Evolutionary conservation across 2,329 filamentous ascomycete species (phyloP).

Genomic region (Fusarium sp.): DNA sequence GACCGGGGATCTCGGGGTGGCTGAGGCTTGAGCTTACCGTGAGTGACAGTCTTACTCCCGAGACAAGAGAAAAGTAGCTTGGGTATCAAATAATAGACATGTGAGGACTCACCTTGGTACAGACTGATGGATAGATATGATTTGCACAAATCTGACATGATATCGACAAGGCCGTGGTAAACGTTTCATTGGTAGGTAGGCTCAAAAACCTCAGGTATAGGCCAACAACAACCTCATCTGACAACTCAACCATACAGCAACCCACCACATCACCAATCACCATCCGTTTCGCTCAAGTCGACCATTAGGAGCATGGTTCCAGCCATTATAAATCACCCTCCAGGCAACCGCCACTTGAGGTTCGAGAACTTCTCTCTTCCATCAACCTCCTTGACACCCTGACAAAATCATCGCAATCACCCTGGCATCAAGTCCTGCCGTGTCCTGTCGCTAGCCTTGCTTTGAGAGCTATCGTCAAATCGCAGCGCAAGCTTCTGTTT

Average conservation of each 20-base stretch:
- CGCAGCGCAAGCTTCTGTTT: constrained; percentile 11
- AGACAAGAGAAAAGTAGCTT: neutral
- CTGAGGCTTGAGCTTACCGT: neutral
- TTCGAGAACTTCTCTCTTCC: constrained; percentile 16
- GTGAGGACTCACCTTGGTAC: neutral
- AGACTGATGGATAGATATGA: neutral
- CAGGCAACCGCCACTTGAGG: constrained; percentile 4
- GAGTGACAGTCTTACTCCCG: neutral
- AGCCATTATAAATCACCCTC: neutral
- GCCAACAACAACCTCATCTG: constrained; percentile 9
- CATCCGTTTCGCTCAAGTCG: neutral
- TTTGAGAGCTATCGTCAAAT: constrained; percentile 18
- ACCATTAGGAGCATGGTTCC: neutral
- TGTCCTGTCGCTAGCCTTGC: constrained; percentile 29
- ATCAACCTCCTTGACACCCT: constrained; percentile 19
- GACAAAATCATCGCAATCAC: constrained; percentile 20
- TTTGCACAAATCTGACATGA: neutral
- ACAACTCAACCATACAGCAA: constrained; percentile 6
- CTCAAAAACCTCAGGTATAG: constrained; percentile 11
- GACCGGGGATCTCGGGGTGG: neutral
- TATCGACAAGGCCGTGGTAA: neutral
- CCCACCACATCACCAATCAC: constrained; percentile 11
- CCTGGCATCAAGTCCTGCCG: neutral
- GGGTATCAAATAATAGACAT: neutral
- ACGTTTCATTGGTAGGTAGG: constrained; percentile 4